These are phyloP conservation scores for Acer saccharum DNA, from an alignment of 345 rosid species.

Conservation along the genomic window DNA sequence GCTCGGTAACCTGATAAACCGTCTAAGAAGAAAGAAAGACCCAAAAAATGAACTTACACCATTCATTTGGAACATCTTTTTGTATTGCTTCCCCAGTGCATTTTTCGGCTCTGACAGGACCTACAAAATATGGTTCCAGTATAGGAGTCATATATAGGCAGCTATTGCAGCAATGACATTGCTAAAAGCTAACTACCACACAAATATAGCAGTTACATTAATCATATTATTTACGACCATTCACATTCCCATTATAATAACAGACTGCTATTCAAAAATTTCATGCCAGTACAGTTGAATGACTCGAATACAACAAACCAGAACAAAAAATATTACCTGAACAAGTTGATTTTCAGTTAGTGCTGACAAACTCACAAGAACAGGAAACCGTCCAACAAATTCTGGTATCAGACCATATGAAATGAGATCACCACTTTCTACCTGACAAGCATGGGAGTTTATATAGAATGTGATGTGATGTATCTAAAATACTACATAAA, in stretches of 20 bases:
- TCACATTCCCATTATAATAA: not conserved
- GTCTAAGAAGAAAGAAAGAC: conserved; percentile 4
- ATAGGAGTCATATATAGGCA: not conserved
- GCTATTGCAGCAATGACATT: not conserved
- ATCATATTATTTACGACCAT: not conserved
- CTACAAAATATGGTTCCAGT: conserved; percentile 38
- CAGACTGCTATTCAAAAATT: not conserved
- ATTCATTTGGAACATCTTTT: conserved; percentile 90
- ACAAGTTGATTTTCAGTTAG: conserved; percentile 94
- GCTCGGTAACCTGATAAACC: not conserved
- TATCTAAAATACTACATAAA: not conserved
- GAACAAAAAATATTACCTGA: conserved; percentile 54
- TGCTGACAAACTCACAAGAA: conserved; percentile 94
- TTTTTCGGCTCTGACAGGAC: conserved; percentile 94
- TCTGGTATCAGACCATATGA: conserved; percentile 97
- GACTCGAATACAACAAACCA: not conserved
- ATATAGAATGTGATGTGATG: not conserved
- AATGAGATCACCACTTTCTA: conserved; percentile 93
- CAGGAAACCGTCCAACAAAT: conserved; percentile 97
- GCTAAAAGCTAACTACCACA: not conserved
- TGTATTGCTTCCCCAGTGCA: conserved; percentile 96
- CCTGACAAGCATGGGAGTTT: conserved; percentile 52
- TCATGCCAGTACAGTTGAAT: not conserved
- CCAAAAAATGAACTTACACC: conserved; percentile 53
- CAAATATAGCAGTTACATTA: conserved; percentile 2